These are phyloP conservation scores for Aspergillus cristatus DNA, from an alignment of 495 filamentous ascomycete genomes.

Conservation along the genomic window DNA sequence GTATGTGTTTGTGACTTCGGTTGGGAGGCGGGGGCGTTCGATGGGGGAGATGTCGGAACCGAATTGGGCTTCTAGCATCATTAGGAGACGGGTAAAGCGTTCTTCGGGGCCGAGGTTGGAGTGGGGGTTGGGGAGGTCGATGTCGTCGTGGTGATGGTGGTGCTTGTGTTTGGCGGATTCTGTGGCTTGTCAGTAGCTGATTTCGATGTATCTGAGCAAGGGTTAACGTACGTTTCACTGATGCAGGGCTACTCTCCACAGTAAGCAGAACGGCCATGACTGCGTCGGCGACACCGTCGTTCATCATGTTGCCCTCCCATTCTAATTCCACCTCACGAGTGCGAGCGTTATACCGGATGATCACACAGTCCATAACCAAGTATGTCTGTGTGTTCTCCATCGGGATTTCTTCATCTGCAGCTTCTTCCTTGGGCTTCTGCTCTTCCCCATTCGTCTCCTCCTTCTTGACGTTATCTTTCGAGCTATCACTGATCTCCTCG, in stretches of 20 bases:
- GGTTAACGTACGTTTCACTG: conserved; percentile 71
- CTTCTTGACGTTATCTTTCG: conserved; percentile 28
- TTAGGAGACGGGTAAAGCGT: conserved; percentile 71
- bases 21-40: conserved; percentile 49
- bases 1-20: conserved; percentile 10
- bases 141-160: conserved; percentile 48
- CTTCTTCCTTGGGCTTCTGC: conserved; percentile 31
- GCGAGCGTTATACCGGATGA: conserved; percentile 53
- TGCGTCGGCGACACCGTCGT: conserved; percentile 93
- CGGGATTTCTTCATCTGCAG: conserved; percentile 43
- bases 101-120: conserved; percentile 59
- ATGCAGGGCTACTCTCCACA: conserved; percentile 86
- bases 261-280: conserved; percentile 84
- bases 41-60: conserved; percentile 70
- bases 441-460: conserved; percentile 24
- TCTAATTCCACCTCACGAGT: conserved; percentile 79
- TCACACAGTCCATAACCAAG: conserved; percentile 84
- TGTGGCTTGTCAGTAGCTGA: conserved; percentile 15
- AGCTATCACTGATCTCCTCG: conserved; percentile 48
- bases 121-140: conserved; percentile 55
- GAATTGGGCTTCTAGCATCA: conserved; percentile 97
- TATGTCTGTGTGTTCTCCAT: conserved; percentile 44
- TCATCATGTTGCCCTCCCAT: conserved; percentile 97
- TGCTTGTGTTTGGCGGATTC: conserved; percentile 48
- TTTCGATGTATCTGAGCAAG: background rate